Conservation (phyloP, 208 protist genomes). For the Leptomonas seymouri region DNA sequence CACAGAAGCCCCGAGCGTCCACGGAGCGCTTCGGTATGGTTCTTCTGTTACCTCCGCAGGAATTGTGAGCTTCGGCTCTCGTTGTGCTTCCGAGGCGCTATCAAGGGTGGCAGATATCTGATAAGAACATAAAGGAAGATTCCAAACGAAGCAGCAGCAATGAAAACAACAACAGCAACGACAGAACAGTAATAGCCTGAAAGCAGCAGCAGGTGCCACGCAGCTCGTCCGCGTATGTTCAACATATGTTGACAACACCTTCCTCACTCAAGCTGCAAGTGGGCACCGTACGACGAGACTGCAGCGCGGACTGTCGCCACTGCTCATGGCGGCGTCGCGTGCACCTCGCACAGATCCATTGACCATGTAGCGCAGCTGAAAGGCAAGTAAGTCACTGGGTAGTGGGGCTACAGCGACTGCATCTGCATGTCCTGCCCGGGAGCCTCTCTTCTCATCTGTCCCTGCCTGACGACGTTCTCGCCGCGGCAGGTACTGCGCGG, state of each 20-base stretch:
- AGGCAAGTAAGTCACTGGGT: conserved; percentile 29
- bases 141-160: not conserved
- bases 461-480: conserved; percentile 8
- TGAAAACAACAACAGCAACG: not conserved
- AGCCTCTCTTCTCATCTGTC: not conserved
- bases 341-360: not conserved
- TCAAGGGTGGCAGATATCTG: too few species aligned
- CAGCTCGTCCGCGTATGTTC: not conserved
- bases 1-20: too few species aligned
- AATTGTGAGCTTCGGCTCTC: too few species aligned
- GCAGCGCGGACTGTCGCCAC: conserved; percentile 1
- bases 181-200: not conserved
- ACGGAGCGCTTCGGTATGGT: too few species aligned
- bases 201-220: not conserved
- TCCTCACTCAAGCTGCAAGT: not conserved
- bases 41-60: too few species aligned
- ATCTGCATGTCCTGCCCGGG: not conserved
- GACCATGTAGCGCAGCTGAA: conserved; percentile 27
- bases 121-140: not conserved
- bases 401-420: not conserved
- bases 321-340: not conserved
- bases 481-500: conserved; percentile 25
- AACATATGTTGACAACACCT: not conserved
- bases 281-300: not conserved
- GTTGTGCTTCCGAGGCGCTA: too few species aligned